Base-by-base conservation (phyloP, 1,139 yeast genomes). In the Magnusiomyces suaveolens region DNA sequence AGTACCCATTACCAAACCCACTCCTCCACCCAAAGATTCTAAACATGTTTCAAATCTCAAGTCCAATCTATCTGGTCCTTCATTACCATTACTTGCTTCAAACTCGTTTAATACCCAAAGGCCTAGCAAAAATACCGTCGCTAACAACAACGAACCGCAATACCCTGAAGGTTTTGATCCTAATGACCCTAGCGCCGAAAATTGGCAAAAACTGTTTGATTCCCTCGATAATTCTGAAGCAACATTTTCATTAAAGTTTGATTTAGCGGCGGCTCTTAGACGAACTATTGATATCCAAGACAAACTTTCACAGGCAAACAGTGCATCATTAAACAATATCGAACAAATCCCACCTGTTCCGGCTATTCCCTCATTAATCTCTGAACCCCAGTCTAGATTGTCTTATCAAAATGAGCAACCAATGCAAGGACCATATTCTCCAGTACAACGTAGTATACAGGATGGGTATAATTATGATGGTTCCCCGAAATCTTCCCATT, bases 231-330 rank as follows among this genome's bases (percentile, higher is more conserved):
- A 55, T 46, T 48, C 56, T 14, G 58, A 55, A 20, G 58, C 58
- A 2, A 55, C 58, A 24, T 55, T 55, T 46, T 52, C 55, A 3
- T 52, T 55, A 20, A 55, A 55, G 39, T 55, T 55, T 49, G 58
- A 55, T 36, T 36, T 55, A 46, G 56, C 56, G 14, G 48, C 56
- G 16, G 58, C 58, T 21, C 46, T 55, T 2, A 55, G 52, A 41
- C 38, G 52, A 1, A 46, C 55, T 1, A 51, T 55, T 23, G 50
- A 49, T n/a, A 20, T 49, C 8, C 48, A 52, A 24, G 55, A 55
- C 29, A 50, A 51, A 24, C 54, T 46, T 20, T 3, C 6, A 3
- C 8, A 20, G 10, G 46, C 46, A 6, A 43, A 43, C 16, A 25
- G n/a, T 10, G 25, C 46, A 8, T 8, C 24, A 10, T 21, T 12